Evolutionary conservation across 2,329 filamentous ascomycete genomes (phyloP), one percentile per base, ranked within the genome.

Genomic region (Cercospora citrullina): DNA sequence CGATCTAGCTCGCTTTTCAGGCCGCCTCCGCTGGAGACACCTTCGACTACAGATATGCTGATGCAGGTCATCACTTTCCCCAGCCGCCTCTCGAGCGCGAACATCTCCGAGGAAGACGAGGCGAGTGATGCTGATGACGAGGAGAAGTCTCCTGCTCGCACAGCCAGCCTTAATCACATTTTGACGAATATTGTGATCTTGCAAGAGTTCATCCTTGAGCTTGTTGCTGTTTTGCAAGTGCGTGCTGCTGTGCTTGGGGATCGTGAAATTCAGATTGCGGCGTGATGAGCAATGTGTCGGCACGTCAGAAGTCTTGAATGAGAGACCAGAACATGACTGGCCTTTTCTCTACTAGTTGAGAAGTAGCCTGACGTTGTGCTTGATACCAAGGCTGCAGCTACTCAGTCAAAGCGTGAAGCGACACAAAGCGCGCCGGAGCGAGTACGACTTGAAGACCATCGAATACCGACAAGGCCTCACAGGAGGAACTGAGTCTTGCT

Each of bases 171-270:
- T 31, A 76, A 83, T 65, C 83, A 85, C 71, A 79, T 85, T 31
- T 75, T 84, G 36, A 85, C 83, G 9, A 85, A 85, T 68, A 80
- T 83, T 48, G 81, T 84, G 5, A 78, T 85, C 9, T 68, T 85
- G 70, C 83, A 85, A 72, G 81, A 84, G 68, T 85, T 85, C 69
- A 77, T 83, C 21, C 72, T 84, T 60, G 83, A 85, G 74, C 67
- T 85, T 12, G 79, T 82, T 10, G 83, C 83, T 5, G 75, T 84
- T 63, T 72, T 85, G 74, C 83, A 84, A 70, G 79, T 84, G 1
- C 75, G 83, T 36, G 83, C 83, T 5, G 82, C 81, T 63, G 76
- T 85, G 53, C 80, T 84, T 3, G 76, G 76, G 57, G 79, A 79
- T 48, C 65, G 60, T 53, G 83, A 85, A 70, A 79, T 85, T 23